Conservation (phyloP, 495 filamentous ascomycete species). For the Penicillium dipodomyicola region DNA sequence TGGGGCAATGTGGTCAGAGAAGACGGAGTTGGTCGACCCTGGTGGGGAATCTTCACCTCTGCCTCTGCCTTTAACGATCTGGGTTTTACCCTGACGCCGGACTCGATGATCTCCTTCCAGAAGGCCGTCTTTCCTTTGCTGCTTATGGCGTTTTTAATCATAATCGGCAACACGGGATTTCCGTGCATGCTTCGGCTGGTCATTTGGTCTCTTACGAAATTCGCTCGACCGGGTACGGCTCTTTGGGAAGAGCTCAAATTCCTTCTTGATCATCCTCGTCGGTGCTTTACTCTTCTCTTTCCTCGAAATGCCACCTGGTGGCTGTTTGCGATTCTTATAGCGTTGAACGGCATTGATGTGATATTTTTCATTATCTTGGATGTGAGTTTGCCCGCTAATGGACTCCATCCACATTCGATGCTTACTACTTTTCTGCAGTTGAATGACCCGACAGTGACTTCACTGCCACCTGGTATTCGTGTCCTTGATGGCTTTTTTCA, state of each 20-base stretch:
- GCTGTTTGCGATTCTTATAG: conserved; percentile 79
- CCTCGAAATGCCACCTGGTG: conserved; percentile 90
- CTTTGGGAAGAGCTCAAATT: conserved; percentile 87
- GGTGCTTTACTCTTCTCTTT: conserved; percentile 92
- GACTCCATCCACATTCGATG: not conserved
- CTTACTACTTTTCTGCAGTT: conserved; percentile 48
- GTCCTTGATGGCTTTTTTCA: conserved; percentile 85
- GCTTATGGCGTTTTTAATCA: conserved; percentile 73
- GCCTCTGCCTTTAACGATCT: conserved; percentile 87
- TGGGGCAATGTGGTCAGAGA: conserved; percentile 59
- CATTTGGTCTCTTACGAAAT: conserved; percentile 71
- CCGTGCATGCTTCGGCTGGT: conserved; percentile 87
- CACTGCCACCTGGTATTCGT: conserved; percentile 61
- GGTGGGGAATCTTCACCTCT: conserved; percentile 91
- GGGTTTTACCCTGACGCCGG: conserved; percentile 80
- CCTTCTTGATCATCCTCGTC: conserved; percentile 86
- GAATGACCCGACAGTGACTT: conserved; percentile 61
- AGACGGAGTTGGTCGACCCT: conserved; percentile 62
- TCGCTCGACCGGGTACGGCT: conserved; percentile 56
- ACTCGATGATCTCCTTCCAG: conserved; percentile 88
- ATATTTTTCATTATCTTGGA: conserved; percentile 90
- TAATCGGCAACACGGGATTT: conserved; percentile 92
- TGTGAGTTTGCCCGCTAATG: conserved; percentile 47
- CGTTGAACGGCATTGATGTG: conserved; percentile 78
- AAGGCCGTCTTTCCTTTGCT: conserved; percentile 70